These are phyloP conservation scores for Oxyria digyna DNA, from an alignment of 148 eudicot species.

Conservation along the genomic window DNA sequence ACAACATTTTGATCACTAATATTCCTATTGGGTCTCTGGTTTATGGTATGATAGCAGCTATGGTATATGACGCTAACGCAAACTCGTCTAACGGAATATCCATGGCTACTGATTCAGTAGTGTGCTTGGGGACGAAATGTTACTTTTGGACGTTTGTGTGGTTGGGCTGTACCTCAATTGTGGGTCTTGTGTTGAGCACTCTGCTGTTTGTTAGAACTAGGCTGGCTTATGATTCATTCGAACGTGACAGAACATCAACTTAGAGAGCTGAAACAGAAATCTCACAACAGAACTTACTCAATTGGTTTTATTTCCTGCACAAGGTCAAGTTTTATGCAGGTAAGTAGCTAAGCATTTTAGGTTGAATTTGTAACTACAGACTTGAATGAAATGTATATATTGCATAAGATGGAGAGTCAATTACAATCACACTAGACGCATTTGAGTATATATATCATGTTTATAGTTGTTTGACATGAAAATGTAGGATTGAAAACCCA, in stretches of 20 bases:
- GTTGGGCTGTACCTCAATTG: slow-evolving; percentile 16
- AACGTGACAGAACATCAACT: background rate
- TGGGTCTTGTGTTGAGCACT: slow-evolving; percentile 13
- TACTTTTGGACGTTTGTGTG: slow-evolving; percentile 16
- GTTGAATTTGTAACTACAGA: no score
- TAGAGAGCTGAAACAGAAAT: background rate
- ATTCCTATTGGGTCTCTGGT: slow-evolving; percentile 20
- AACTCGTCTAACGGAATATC: background rate
- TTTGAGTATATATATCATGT: background rate
- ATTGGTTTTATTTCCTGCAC: background rate
- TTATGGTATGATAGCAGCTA: slow-evolving; percentile 14
- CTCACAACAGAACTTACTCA: background rate
- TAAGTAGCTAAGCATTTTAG: no score
- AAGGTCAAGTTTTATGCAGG: background rate
- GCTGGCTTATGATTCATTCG: slow-evolving; percentile 12
- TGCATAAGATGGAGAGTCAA: background rate
- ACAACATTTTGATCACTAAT: slow-evolving; percentile 23
- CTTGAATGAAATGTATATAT: background rate
- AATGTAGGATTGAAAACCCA: background rate
- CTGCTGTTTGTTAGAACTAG: slow-evolving; percentile 16
- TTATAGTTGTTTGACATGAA: background rate
- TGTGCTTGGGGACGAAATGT: slow-evolving; percentile 18
- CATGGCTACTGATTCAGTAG: slow-evolving; percentile 3
- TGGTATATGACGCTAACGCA: slow-evolving; percentile 16
- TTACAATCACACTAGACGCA: background rate